Percentiles rank a stretch among this genome's conserved stretches.
phyloP scores from a whole-genome alignment of 345 rosid genomes.

The Pseudoturritis turrita region DNA sequence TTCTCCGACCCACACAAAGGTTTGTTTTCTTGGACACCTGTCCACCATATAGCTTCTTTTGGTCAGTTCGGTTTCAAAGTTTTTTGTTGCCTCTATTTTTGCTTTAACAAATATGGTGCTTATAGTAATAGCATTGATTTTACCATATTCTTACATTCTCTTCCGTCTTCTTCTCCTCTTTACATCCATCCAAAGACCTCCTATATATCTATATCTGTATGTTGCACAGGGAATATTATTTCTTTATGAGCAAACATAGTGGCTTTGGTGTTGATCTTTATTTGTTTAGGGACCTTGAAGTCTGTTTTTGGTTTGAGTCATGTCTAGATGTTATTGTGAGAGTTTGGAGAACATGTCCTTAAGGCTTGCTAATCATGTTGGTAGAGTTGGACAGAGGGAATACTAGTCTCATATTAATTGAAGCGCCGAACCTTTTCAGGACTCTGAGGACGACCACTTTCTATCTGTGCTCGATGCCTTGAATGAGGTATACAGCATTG shows the following conservation, averaged over 20 bases:
- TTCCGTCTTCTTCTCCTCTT: neutral
- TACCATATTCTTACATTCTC: neutral
- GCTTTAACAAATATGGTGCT: neutral
- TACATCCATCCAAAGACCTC: neutral
- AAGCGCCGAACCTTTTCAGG: slow-evolving; percentile 43
- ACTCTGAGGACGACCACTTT: slow-evolving; percentile 73
- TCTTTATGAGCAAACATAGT: neutral
- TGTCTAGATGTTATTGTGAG: slow-evolving; percentile 6
- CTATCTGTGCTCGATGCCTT: slow-evolving; percentile 87
- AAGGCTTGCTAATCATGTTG: slow-evolving; percentile 6
- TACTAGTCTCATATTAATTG: neutral
- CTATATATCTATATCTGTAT: neutral
- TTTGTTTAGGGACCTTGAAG: slow-evolving; percentile 3
- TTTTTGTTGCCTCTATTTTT: slow-evolving; percentile 9
- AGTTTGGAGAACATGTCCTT: slow-evolving; percentile 1
- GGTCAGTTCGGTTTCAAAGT: neutral
- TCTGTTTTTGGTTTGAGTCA: neutral
- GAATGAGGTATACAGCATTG: slow-evolving; percentile 64
- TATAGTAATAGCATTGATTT: neutral
- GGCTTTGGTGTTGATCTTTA: neutral
- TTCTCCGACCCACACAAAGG: slow-evolving; percentile 91
- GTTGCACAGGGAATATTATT: neutral
- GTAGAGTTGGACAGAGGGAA: neutral
- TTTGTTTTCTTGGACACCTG: slow-evolving; percentile 28
- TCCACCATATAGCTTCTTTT: neutral